A percentile compares a stretch with the other conserved stretches of the same genome.
These are phyloP conservation scores for Dioscorea zingiberensis DNA, from an alignment of 106 monocot genomes.

Conservation along the genomic window DNA sequence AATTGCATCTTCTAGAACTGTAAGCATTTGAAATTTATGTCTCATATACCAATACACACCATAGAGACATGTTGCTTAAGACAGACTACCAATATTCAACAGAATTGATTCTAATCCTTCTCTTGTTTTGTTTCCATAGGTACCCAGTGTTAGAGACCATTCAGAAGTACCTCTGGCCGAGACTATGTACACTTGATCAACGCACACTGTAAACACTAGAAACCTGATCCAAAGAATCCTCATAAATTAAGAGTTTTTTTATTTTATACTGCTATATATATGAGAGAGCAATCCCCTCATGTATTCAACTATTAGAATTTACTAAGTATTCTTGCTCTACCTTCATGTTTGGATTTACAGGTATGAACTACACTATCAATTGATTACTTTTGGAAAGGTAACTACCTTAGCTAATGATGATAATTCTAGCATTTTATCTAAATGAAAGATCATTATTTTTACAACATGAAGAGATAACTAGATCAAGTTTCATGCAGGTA, in stretches of 20 bases:
- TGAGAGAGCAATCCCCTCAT: neutral
- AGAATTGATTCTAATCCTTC: slow-evolving; percentile 4
- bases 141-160: slow-evolving; percentile 70
- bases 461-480: neutral
- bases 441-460: neutral
- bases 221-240: slow-evolving; percentile 3
- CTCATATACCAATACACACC: too few relatives aligned
- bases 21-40: slow-evolving; percentile 24
- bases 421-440: neutral
- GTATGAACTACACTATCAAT: slow-evolving; percentile 81
- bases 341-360: slow-evolving; percentile 21
- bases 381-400: slow-evolving; percentile 92
- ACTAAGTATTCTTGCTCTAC: neutral
- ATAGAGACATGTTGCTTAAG: too few relatives aligned
- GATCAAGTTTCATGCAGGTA: slow-evolving; percentile 35
- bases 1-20: slow-evolving; percentile 79
- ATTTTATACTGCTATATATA: neutral
- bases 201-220: slow-evolving; percentile 46
- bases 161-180: slow-evolving; percentile 88
- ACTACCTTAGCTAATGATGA: neutral
- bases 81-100: neutral
- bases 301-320: neutral
- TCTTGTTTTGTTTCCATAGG: slow-evolving; percentile 15
- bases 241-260: neutral
- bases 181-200: slow-evolving; percentile 70